Evolutionary conservation across 768 basidiomycete genomes (phyloP), one percentile per base, ranked within the genome.

Genomic region (Mycena metata): DNA sequence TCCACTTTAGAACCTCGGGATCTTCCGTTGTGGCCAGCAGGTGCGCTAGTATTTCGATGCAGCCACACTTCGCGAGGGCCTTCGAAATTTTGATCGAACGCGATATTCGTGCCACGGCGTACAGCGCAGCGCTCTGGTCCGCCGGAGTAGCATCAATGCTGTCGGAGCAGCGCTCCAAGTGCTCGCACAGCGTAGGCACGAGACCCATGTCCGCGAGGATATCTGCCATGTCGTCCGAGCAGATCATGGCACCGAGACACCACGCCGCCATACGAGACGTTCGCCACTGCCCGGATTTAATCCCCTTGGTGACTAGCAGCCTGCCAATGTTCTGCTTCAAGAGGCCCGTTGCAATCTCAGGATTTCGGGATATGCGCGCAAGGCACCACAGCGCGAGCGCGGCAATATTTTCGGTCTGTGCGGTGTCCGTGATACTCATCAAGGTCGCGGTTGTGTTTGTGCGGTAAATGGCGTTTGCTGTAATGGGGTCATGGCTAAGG

Each of bases 81-180:
- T 76, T 76, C 16, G 76, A 64, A 12, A 77, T 66, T 60, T 74
- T 72, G 60, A 76, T 76, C 12, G 74, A 71, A 33, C 76, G 66
- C 15, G 74, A 67, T 21, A 77, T 23, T 15, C 76, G 72, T 17
- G 73, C 76, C 33, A 75, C 55, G 24, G 72, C 70, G 56, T 71
- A 77, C 17, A 76, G n/a, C 19, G 60, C 71, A 1, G 75, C 65
- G 42, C 72, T 68, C 23, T 69, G 55, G 56, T 77, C 75, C n/a
- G 74, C 75, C 17, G 71, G 39, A 23, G 42, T 41, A 9, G 65
- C 47, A 21, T 63, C 47, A 19, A 55, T 36, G 5, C 50, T 60
- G 12, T 61, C 66, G 15, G 67, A 52, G 55, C 58, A 64, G 45
- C 60, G 63, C 21, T 68, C 66, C 33, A 77, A 70, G 63, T 76